Evolutionary conservation across 2,329 filamentous ascomycete species (phyloP).

Genomic region (Phoma sp.): DNA sequence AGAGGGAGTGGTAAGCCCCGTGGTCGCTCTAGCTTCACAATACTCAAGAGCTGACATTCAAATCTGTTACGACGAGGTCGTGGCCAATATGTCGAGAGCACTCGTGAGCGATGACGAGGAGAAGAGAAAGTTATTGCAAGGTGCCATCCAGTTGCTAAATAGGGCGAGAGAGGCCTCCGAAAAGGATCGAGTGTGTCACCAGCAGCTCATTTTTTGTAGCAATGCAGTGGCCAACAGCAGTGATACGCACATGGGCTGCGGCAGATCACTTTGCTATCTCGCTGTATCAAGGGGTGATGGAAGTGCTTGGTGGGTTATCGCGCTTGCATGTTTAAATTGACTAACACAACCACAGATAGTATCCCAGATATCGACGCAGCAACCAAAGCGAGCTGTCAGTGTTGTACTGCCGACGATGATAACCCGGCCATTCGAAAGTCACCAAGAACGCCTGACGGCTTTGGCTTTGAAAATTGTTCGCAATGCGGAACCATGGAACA

Average conservation of each 20-base stretch:
- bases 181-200: neutral
- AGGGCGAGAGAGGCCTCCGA: neutral
- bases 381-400: too few relatives aligned
- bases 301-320: neutral
- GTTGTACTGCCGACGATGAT: too few relatives aligned
- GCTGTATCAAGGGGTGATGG: neutral
- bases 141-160: neutral
- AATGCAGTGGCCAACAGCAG: neutral
- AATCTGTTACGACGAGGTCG: neutral
- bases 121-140: neutral
- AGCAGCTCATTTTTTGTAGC: neutral
- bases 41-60: neutral
- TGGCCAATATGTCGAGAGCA: neutral
- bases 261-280: neutral
- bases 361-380: too few relatives aligned
- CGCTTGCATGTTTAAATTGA: neutral
- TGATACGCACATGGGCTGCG: neutral
- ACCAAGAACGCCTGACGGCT: too few relatives aligned
- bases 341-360: neutral
- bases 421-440: too few relatives aligned
- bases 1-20: too few relatives aligned
- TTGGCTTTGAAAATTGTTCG: too few relatives aligned
- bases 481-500: too few relatives aligned
- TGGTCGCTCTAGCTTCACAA: too few relatives aligned
- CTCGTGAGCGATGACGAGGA: neutral